Evolutionary conservation across 2,329 filamentous ascomycete genomes (phyloP), one percentile per base, ranked within the genome.

Genomic region (Fusarium falciforme): DNA sequence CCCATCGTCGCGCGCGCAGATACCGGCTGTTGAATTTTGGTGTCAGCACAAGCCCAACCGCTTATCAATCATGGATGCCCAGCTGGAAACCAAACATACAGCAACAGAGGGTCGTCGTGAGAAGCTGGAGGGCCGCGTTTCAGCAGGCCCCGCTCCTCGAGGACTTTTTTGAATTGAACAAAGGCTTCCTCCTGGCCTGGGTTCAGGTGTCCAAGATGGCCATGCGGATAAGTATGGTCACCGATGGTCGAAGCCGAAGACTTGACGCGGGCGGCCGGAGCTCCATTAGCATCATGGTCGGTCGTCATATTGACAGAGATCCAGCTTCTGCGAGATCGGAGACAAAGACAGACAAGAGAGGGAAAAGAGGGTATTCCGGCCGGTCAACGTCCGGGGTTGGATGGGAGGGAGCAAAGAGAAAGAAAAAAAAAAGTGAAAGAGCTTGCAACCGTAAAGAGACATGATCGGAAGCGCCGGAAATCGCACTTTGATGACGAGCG

Each of bases 1-100:
- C 85, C 87, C 96, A 98, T 82, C 91, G 93, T 66, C 95, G 91
- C 36, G 95, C 95, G 78, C 95, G 93, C 60, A 98, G 87, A 82
- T 93, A 98, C 69, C 95, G 94, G 71, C 94, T 96, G 77, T 79
- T n/a, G 61, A 29, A 42, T 58, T 44, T 49, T 11, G 27, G 25
- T 22, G 68, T 78, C 57, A 80, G 71, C 64, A 66, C 17, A 11
- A 25, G 22, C 17, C 7, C 27, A 33, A n/a, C 35, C 52, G 67
- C 58, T 70, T 66, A 63, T 66, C 35, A 62, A 64, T 22, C 22
- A 22, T 29, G n/a, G 16, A 31, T 33, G 27, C 27, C 10, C 36
- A 44, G 16, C 16, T 40, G 6, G 12, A 20, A 31, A 31, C 25
- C 36, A 29, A 14, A 84, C 90, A 73, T 85, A 93, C 90, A 95